Base-by-base conservation (phyloP, 2,329 filamentous ascomycete genomes). In the Hymenoscyphus repandus region DNA sequence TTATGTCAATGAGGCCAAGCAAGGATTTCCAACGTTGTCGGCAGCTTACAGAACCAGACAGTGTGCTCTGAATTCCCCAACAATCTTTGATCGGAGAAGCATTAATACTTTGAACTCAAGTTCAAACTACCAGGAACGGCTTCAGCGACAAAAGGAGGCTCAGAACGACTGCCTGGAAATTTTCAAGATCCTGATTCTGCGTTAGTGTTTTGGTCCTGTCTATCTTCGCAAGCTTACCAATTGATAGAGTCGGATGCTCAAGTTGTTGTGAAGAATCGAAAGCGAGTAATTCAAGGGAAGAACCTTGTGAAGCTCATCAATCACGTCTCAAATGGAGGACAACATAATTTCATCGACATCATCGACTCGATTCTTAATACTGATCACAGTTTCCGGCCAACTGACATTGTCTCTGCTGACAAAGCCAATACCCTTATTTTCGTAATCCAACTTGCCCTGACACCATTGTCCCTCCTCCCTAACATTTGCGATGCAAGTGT, bases 161-260 rank as follows among this genome's bases (percentile, higher is more conserved):
- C 70, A 75, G 56, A 51, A 56, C 12, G 54, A 63, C 13, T 68
- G 67, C 22, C 44, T 77, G 10, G 53, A 60, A 17, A 59, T 74
- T 22, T 50, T 78, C 5, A 62, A 57, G 31, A 68, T 70, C 31
- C 57, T 78, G 34, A 71, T 77, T 50, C 56, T 69, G 7, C 73
- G 74, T 75, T 58, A 54, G 70, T 20, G 32, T 32, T 37, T 15
- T 13, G 12, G 9, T 30, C 18, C 30, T 33, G 15, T 18, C 15
- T 5, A n/a, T 39, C 40, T 10, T n/a, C 33, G 36, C n/a, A 34
- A 27, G 15, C 48, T 49, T 39, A 40, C 22, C 11, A 3, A 27
- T 36, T 11, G 6, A 50, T 27, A 66, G 63, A 65, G 42, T 65
- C 62, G 2, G 54, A 64, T 55, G 61, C 60, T 20, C 20, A 30